Base-by-base conservation (phyloP, 768 basidiomycete genomes). In the Leccinum longicurvipes region DNA sequence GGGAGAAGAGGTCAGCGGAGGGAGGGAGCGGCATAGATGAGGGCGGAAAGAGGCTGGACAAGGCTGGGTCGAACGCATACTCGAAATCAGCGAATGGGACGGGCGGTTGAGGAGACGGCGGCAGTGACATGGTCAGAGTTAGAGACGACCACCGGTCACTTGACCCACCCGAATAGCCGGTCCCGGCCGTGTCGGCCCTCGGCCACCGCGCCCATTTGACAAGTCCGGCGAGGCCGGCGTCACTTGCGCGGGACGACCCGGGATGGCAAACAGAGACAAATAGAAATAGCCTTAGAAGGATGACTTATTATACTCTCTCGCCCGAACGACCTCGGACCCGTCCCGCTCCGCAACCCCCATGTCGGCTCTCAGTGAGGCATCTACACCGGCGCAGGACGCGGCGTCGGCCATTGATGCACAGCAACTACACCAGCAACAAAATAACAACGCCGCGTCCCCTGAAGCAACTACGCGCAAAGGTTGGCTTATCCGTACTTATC, bases 1-100 rank as follows among this genome's bases (percentile, higher is more conserved):
- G 77, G 9, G 89, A 87, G 70, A 93, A 89, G 60, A 93, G 83
- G 67, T 87, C 87, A 24, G 87, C 83, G 7, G 89, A 87, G 0
- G 88, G 74, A 0, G 87, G 87, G 0, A 89, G 68, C 0, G 87
- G 82, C 0, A 81, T 79, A 0, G 84, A 82, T 12, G 79, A 76
- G 0, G 86, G 83, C 6, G 70, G 66, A 59, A 87, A 87, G n/a
- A 87, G 56, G 48, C 71, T 73, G 9, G 80, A 77, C 23, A 83
- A 73, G 4, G 81, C 72, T 2, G 85, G 82, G 65, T 89, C 85
- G 63, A 87, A 89, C n/a, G 78, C 68, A 69, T 85, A 87, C 59
- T 87, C 82, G 60, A 89, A 89, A 63, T 89, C 87, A 47, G 83
- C 73, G 67, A 83, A 86, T 0, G 85, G 78, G 8, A 74, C 78